These are phyloP conservation scores for Aegilops sharonensis DNA, from an alignment of 176 grass and related monocot genomes.

Conservation along the genomic window DNA sequence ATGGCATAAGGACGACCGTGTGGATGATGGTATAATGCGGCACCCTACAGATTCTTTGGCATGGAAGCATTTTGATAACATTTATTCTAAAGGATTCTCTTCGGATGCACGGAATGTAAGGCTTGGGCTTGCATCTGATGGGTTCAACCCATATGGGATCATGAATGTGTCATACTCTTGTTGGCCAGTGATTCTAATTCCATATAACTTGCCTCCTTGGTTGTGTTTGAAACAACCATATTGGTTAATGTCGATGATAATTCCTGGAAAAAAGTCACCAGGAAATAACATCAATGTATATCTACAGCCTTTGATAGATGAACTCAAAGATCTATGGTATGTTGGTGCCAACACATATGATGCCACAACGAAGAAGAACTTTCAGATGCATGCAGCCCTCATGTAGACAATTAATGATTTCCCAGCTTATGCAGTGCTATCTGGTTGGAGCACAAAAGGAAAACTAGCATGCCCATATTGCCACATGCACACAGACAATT, in stretches of 20 bases:
- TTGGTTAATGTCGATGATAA: not conserved
- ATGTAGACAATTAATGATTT: no score
- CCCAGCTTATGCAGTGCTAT: no score
- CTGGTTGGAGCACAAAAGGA: no score
- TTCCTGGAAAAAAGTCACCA: not conserved
- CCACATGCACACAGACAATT: no score
- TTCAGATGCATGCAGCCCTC: not conserved
- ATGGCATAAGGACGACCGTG: no score
- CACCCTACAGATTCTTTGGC: not conserved
- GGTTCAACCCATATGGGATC: not conserved
- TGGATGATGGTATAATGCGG: not conserved
- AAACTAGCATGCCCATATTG: no score
- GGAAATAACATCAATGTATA: not conserved
- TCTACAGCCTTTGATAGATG: not conserved
- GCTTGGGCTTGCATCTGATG: not conserved
- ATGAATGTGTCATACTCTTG: not conserved
- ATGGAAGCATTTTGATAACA: not conserved
- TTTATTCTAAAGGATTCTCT: not conserved
- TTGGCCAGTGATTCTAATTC: not conserved
- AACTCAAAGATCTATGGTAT: not conserved
- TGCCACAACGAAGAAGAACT: not conserved
- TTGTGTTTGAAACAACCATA: not conserved
- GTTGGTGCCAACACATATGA: not conserved
- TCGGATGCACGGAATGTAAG: not conserved
- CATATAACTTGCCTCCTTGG: not conserved